phyloP scores from a whole-genome alignment of 495 filamentous ascomycete species.

The Penicillium roqueforti region DNA sequence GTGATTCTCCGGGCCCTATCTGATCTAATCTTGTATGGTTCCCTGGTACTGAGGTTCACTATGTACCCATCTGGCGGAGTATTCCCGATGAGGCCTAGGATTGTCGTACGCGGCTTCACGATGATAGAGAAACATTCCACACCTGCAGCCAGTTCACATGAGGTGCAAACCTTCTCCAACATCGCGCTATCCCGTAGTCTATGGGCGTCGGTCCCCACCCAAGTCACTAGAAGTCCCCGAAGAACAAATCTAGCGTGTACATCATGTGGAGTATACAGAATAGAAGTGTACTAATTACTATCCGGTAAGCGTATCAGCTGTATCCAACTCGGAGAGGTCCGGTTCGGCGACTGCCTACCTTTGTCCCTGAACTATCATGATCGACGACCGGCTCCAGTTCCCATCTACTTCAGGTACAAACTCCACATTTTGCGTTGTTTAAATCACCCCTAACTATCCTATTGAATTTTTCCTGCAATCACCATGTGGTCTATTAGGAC shows the following conservation, averaged over 20 bases:
- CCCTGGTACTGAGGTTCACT: background rate
- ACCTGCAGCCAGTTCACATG: background rate
- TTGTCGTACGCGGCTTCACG: background rate
- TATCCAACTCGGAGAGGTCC: background rate
- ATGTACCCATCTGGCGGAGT: background rate
- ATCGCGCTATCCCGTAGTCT: background rate
- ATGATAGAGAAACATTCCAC: background rate
- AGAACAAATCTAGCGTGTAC: background rate
- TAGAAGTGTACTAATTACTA: background rate
- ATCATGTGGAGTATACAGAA: background rate
- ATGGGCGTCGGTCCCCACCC: background rate
- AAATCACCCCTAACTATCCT: too few species aligned
- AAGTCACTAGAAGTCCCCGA: background rate
- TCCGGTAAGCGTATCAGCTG: background rate
- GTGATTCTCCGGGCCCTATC: background rate
- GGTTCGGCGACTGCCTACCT: background rate
- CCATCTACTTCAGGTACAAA: too few species aligned
- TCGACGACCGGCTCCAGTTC: conserved; percentile 17
- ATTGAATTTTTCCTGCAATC: too few species aligned
- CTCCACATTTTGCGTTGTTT: too few species aligned
- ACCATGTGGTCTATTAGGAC: too few species aligned
- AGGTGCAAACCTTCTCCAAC: background rate
- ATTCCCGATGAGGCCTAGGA: background rate
- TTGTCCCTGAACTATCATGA: conserved; percentile 10
- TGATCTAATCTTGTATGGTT: background rate